phyloP scores from a whole-genome alignment of 108 stramenopile genomes.

The Nitzschia sp. region DNA sequence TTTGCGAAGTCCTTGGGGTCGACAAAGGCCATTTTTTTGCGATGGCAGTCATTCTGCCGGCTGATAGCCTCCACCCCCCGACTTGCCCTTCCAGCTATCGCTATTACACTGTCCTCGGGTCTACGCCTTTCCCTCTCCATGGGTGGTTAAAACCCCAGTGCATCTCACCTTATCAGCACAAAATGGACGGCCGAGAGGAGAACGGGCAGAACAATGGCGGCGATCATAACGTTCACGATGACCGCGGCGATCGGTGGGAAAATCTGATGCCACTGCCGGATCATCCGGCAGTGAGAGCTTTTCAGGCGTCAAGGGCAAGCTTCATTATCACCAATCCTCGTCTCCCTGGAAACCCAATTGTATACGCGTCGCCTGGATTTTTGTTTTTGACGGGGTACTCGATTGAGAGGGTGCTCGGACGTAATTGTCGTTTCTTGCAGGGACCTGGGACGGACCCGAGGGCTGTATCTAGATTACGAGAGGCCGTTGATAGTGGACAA shows the following conservation, averaged over 20 bases:
- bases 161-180: too few relatives aligned
- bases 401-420: conserved; percentile 62
- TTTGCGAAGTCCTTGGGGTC: too few relatives aligned
- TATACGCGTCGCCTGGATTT: conserved; percentile 54
- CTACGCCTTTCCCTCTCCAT: too few relatives aligned
- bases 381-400: conserved; percentile 79
- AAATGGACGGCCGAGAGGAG: too few relatives aligned
- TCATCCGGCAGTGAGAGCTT: not conserved
- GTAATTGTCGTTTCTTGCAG: conserved; percentile 87
- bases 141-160: too few relatives aligned
- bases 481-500: conserved; percentile 61
- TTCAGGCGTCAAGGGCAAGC: conserved; percentile 30
- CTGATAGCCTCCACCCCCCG: too few relatives aligned
- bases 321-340: conserved; percentile 79
- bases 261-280: not conserved
- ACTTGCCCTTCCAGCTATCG: too few relatives aligned
- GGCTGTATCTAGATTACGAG: conserved; percentile 67
- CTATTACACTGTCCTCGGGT: too few relatives aligned
- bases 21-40: too few relatives aligned
- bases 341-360: conserved; percentile 58
- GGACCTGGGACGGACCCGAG: conserved; percentile 79
- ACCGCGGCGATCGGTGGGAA: not conserved
- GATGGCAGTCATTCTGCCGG: too few relatives aligned
- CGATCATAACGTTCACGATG: not conserved
- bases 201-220: not conserved